Base-by-base conservation (phyloP, 139 green algal genomes). In the Tetradesmus lagerheimii region DNA sequence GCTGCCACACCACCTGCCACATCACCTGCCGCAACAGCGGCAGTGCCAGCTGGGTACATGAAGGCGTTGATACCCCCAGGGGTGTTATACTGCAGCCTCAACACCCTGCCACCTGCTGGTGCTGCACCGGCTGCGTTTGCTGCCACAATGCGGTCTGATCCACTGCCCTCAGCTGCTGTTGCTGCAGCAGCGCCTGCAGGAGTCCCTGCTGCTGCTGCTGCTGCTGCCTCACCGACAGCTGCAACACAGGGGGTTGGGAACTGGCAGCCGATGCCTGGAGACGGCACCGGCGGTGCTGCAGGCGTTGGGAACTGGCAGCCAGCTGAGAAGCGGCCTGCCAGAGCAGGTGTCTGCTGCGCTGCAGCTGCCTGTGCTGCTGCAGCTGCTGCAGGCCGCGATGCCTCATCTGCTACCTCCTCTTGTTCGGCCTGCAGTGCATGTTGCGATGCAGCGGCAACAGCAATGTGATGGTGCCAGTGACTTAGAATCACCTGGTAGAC, bases 221-320 rank as follows among this genome's bases (percentile, higher is more conserved):
- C 20, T 67, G 57, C 57, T 67, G 57, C 23, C 23, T 29, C 57
- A 20, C 20, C 23, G 20, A 31, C 23, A 8, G 57, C 84, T 71
- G 84, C 84, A 64, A 62, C 78, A 64, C 16, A 16, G 34, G 84
- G 84, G 0, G 84, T 82, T n/a, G 84, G 84, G 84, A 89, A 89
- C 67, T 89, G 84, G n/a, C 74, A 37, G n/a, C 84, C 84, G 16
- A 89, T 53, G 20, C 84, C 84, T 16, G 84, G 84, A 29, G 84
- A 89, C 4, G 64, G 75, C 35, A 41, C 35, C 43, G 34, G 34
- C 15, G 75, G 38, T 6, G 66, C 41, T 67, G 66, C 67, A 75
- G 84, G 84, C n/a, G 84, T 89, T 14, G 84, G 84, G 38, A 67
- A 89, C 66, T 89, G 84, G 4, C 27, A 41, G 23, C 35, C 66